Evolutionary conservation across 2,329 filamentous ascomycete species (phyloP).

Genomic region (Fonsecaea pedrosoi): DNA sequence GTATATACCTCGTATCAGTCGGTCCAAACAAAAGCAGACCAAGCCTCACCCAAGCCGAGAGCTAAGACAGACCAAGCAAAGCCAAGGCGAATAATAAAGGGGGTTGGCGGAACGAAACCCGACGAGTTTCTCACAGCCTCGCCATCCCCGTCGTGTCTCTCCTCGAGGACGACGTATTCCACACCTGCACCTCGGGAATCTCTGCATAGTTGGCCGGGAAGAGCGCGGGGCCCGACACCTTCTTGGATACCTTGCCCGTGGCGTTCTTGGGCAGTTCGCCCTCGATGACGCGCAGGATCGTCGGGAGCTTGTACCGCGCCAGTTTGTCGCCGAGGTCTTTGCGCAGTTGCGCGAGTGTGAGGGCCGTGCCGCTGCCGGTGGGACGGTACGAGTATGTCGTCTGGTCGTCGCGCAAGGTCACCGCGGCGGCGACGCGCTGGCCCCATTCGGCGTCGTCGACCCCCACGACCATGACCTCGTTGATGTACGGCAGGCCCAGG

Average conservation of each 20-base stretch:
- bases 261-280: slow-evolving; percentile 56
- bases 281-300: slow-evolving; percentile 52
- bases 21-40: no score
- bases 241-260: slow-evolving; percentile 59
- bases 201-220: slow-evolving; percentile 42
- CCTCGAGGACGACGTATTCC: slow-evolving; percentile 19
- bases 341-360: slow-evolving; percentile 49
- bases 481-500: slow-evolving; percentile 53
- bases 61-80: no score
- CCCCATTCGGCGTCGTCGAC: slow-evolving; percentile 57
- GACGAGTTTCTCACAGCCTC: not conserved
- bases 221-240: slow-evolving; percentile 47
- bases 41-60: no score
- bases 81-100: no score
- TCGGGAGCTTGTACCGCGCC: slow-evolving; percentile 57
- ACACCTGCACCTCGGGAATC: slow-evolving; percentile 40
- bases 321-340: slow-evolving; percentile 51
- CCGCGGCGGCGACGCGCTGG: slow-evolving; percentile 54
- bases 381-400: not conserved
- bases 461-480: slow-evolving; percentile 58
- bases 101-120: no score
- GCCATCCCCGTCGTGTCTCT: not conserved
- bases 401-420: slow-evolving; percentile 40
- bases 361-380: not conserved
- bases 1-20: no score